Evolutionary conservation across 495 filamentous ascomycete genomes (phyloP).

Genomic region (Talaromyces liani): DNA sequence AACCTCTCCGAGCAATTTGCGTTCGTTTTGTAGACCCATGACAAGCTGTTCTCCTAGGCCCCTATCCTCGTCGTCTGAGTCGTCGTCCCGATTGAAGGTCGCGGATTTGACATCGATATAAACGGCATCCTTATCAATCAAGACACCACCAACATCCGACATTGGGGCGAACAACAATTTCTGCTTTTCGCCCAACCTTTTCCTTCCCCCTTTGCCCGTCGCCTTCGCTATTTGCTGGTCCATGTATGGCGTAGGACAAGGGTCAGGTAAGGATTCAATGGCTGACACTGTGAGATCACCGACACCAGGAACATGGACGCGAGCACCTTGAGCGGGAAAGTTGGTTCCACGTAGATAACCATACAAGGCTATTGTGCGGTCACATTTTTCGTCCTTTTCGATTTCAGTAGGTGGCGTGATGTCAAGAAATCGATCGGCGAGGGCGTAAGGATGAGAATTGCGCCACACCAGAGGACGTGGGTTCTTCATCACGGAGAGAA

Average conservation of each 20-base stretch:
- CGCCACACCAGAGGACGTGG: slow-evolving; percentile 93
- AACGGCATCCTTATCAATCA: slow-evolving; percentile 74
- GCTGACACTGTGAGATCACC: slow-evolving; percentile 82
- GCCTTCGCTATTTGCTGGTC: slow-evolving; percentile 76
- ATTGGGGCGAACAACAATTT: slow-evolving; percentile 94
- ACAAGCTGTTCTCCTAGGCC: slow-evolving; percentile 92
- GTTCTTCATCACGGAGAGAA: slow-evolving; percentile 98
- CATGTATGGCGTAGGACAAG: slow-evolving; percentile 88
- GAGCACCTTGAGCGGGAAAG: slow-evolving; percentile 76
- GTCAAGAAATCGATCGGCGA: slow-evolving; percentile 91
- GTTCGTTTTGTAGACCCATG: slow-evolving; percentile 77
- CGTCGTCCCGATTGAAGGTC: slow-evolving; percentile 66
- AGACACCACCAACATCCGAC: slow-evolving; percentile 90
- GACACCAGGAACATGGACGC: slow-evolving; percentile 87
- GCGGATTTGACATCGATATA: slow-evolving; percentile 69
- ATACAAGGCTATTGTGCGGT: slow-evolving; percentile 83
- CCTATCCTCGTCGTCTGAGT: slow-evolving; percentile 49
- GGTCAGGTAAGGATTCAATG: slow-evolving; percentile 85
- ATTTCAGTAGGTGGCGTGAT: slow-evolving; percentile 86
- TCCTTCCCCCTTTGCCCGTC: slow-evolving; percentile 67
- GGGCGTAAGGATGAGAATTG: slow-evolving; percentile 86
- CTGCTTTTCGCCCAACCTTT: slow-evolving; percentile 85
- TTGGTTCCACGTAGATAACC: slow-evolving; percentile 96
- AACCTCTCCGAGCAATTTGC: slow-evolving; percentile 72
- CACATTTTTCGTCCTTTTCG: slow-evolving; percentile 80